Conservation (phyloP, 116 monocot genomes). For the Papilionanthe hybrid region DNA sequence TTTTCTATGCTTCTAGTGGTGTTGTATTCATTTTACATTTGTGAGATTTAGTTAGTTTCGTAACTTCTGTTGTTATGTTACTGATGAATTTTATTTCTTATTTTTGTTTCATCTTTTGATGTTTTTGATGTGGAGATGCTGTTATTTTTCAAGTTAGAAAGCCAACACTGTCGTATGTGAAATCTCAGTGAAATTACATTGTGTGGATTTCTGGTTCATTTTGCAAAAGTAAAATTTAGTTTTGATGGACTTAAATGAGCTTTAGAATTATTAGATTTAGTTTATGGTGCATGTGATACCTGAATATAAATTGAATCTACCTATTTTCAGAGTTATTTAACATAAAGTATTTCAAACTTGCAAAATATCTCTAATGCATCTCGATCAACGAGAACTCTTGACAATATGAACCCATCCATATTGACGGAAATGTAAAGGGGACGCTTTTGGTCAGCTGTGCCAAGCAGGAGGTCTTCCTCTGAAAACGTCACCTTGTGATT, state of each 20-base stretch:
- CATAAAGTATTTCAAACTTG: too few relatives aligned
- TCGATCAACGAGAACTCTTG: too few relatives aligned
- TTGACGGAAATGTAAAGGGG: too few relatives aligned
- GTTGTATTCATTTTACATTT: background rate
- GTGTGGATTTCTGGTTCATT: background rate
- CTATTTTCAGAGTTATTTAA: too few relatives aligned
- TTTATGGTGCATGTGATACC: too few relatives aligned
- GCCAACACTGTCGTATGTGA: background rate
- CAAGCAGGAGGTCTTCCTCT: too few relatives aligned
- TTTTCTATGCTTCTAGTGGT: background rate
- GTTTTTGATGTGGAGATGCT: background rate
- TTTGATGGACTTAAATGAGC: too few relatives aligned
- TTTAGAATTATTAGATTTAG: background rate
- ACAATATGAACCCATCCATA: too few relatives aligned
- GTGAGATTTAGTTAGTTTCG: background rate
- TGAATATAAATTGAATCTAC: too few relatives aligned
- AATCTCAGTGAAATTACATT: background rate
- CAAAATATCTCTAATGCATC: too few relatives aligned
- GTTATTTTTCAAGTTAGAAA: background rate
- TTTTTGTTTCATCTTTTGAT: slow-evolving; percentile 1
- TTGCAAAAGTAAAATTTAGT: background rate
- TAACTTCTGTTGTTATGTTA: background rate
- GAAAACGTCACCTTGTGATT: too few relatives aligned
- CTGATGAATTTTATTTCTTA: background rate
- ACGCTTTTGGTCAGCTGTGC: too few relatives aligned